Base-by-base conservation (phyloP, 2,329 filamentous ascomycete genomes). In the Aspergillus awamori region DNA sequence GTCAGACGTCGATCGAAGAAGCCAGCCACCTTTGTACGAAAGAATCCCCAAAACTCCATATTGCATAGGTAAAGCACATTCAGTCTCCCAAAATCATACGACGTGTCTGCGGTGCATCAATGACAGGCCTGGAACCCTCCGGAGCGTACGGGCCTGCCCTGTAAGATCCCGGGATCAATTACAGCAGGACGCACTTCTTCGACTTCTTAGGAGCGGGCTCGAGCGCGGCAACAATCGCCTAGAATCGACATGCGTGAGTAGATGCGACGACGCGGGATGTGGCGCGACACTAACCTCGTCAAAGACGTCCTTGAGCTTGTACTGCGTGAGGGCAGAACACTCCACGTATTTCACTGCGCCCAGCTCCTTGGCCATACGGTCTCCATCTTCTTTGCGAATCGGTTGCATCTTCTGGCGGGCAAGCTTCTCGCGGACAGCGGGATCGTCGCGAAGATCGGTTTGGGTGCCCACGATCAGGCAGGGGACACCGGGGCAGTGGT, bases 281-380 rank as follows among this genome's bases (percentile, higher is more conserved):
- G 20, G 53, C 53, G 8, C 13, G 51, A 24, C 15, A 74, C 86
- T 70, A 85, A 97, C 93, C 90, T 98, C 95, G 74, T 99, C 95
- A 80, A 99, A 99, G 17, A 99, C 95, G 75, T 98, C 95, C 85
- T 99, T 99, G 68, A 99, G 82, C 82, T 97, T 97, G 82, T 93
- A 97, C 83, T 99, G 95, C 65, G 95, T 98, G 78, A 99, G 82
- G 60, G 95, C 95, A 76, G 93, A 97, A 83, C 95, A 99, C 82
- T 99, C 95, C 66, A 98, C 95, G 72, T 99, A 99, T 84, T 97
- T 98, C 72, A 99, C 92, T 5, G 95, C 95, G 64, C 93, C 93
- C n/a, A 98, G 82, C 65, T 98, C 94, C 83, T 94, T 97, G 2
- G 95, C 94, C 92, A 98, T 97, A 70, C 88, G 85, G 79, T 98